Evolutionary conservation across 2,329 filamentous ascomycete species (phyloP), one percentile per base, ranked within the genome.

Genomic region (Pseudodiploospora longispora): DNA sequence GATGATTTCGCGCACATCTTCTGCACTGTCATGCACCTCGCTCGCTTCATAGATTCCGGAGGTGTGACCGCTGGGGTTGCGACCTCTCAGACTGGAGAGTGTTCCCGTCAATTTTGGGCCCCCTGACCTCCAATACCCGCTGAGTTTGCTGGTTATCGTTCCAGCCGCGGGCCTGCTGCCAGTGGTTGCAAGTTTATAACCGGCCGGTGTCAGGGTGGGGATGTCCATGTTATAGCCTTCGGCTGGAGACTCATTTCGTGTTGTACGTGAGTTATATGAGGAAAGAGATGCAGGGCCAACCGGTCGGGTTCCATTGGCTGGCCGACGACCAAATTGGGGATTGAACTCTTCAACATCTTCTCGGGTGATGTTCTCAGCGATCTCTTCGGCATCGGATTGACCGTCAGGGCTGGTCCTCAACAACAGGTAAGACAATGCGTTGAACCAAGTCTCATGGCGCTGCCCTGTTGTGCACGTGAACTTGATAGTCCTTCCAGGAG

Each of bases 361-460:
- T 27, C 71, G 68, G 1, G 78, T 80, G 41, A 83, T 73, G 50
- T 73, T 70, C 34, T 70, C 72, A 1, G 71, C 72, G 47, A 76
- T 66, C 51, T 75, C 82, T 50, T 86, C 75, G 4, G 76, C 72
- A 52, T 80, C 77, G 6, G 76, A 69, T 41, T 78, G 75, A n/a
- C 71, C 75, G 33, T 84, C 82, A 19, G 76, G 70, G 30, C 80
- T 74, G 28, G 83, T 89, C 38, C 90, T 82, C 30, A 95, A 75
- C 32, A 97, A 75, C 10, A 98, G 76, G 61, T 98, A 98, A 1
- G 88, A 95, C 43, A 98, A 74, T 0, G 93, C 90, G 59, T 97
- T 97, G 74, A 93, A 95, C 93, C 93, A 98, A 1, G 90, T 97
- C 69, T 98, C 93, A 59, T 98, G 93, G 48, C 93, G 79, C 61